Conservation (phyloP, 768 basidiomycete genomes). For the Suillus plorans region DNA sequence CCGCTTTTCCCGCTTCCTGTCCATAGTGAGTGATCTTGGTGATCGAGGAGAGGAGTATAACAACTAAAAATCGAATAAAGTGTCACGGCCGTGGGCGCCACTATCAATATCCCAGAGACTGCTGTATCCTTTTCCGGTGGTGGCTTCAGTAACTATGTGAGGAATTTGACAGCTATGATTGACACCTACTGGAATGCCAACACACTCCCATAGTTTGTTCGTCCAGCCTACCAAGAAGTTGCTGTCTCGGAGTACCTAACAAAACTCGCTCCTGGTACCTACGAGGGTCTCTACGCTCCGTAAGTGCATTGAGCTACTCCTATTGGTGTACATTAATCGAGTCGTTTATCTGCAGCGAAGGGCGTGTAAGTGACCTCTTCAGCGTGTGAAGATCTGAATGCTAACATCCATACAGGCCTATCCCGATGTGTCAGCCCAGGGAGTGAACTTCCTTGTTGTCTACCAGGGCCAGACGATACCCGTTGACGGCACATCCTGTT, state of each 20-base stretch:
- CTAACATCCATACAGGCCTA: conserved; percentile 37
- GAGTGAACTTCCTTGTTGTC: conserved; percentile 48
- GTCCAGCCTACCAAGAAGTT: conserved; percentile 52
- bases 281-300: conserved; percentile 61
- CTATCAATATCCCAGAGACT: conserved; percentile 56
- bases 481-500: conserved; percentile 34
- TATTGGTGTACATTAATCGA: conserved; percentile 13
- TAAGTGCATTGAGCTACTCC: conserved; percentile 32
- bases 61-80: conserved; percentile 30
- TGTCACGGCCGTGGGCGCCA: conserved; percentile 73
- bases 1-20: conserved; percentile 61
- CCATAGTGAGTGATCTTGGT: conserved; percentile 42
- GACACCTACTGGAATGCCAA: conserved; percentile 8
- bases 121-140: conserved; percentile 62
- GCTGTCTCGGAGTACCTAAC: conserved; percentile 46
- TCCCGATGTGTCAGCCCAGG: conserved; percentile 71
- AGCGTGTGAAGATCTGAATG: not conserved
- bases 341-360: conserved; percentile 31
- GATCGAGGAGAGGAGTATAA: not conserved
- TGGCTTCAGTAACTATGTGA: conserved; percentile 52
- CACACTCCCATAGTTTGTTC: conserved; percentile 41
- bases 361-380: conserved; percentile 43
- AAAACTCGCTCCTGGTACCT: conserved; percentile 46
- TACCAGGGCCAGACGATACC: conserved; percentile 30
- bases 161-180: not conserved